phyloP scores from a whole-genome alignment of 176 grass and related monocot genomes.

The Triticum monococcum region DNA sequence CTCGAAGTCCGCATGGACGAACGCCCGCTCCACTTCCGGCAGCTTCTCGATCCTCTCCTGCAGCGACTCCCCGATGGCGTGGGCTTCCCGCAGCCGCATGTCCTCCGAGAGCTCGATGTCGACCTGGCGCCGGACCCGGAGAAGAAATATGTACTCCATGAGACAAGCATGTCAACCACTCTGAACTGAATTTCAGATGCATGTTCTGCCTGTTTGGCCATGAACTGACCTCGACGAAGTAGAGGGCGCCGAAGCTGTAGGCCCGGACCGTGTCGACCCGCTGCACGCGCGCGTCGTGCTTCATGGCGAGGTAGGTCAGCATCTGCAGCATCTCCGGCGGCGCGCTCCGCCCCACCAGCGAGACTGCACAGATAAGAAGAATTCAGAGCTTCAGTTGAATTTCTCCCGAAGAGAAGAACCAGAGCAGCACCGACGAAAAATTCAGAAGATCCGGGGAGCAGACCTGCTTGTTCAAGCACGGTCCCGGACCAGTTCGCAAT shows the following conservation, averaged over 20 bases:
- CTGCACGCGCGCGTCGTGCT: conserved; percentile 63
- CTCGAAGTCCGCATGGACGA: conserved; percentile 94
- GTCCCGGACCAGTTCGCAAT: conserved; percentile 79
- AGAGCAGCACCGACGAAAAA: neutral
- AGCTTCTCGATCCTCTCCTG: conserved; percentile 73
- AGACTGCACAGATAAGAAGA: conserved; percentile 34
- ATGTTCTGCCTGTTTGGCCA: neutral
- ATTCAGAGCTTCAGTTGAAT: neutral
- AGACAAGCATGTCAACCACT: no score
- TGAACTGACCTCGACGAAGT: conserved; percentile 81
- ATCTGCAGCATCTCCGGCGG: conserved; percentile 73
- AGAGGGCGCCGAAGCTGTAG: conserved; percentile 84
- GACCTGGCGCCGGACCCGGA: conserved; percentile 38
- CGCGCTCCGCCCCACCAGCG: conserved; percentile 66
- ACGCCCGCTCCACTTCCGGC: conserved; percentile 72
- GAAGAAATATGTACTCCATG: neutral
- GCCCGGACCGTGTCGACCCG: conserved; percentile 80
- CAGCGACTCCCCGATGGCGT: conserved; percentile 70
- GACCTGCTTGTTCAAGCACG: conserved; percentile 81
- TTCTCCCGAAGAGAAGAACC: neutral
- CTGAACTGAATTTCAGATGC: neutral
- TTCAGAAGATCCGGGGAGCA: neutral
- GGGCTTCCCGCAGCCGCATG: conserved; percentile 63
- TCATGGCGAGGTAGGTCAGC: conserved; percentile 73
- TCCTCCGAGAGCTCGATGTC: conserved; percentile 65